phyloP scores from a whole-genome alignment of 208 protist genomes.

The Wallacemonas sp. region DNA sequence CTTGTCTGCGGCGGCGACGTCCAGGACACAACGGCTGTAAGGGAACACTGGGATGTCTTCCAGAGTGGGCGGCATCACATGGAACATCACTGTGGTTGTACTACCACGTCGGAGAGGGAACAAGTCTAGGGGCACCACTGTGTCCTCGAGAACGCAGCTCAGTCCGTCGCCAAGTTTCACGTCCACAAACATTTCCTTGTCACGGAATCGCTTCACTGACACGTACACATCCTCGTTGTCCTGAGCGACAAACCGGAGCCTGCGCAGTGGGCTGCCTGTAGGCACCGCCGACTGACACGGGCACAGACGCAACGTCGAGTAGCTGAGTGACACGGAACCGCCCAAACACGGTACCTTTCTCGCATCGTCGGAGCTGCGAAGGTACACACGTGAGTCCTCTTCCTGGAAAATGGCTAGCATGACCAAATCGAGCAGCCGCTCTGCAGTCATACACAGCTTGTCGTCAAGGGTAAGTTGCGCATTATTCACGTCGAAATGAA shows the following conservation, averaged over 20 bases:
- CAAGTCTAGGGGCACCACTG: conserved; percentile 6
- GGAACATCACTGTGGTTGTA: conserved; percentile 22
- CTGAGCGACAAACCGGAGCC: conserved; percentile 25
- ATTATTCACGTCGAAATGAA: conserved; percentile 28
- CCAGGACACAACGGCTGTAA: conserved; percentile 28
- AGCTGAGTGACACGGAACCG: conserved; percentile 17
- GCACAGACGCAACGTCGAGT: background rate
- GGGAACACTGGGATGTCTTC: conserved; percentile 47
- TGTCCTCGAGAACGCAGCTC: conserved; percentile 27
- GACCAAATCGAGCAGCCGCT: conserved; percentile 41
- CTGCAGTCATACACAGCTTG: conserved; percentile 25
- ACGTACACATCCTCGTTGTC: conserved; percentile 29
- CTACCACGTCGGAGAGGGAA: conserved; percentile 25
- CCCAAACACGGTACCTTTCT: conserved; percentile 35
- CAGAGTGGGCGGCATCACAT: conserved; percentile 23
- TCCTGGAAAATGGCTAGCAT: conserved; percentile 35
- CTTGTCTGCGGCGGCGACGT: conserved; percentile 9
- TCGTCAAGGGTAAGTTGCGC: conserved; percentile 32
- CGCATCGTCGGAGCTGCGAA: conserved; percentile 27
- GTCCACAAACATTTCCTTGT: conserved; percentile 53
- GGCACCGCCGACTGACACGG: background rate
- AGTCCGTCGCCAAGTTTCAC: conserved; percentile 31
- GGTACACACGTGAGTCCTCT: conserved; percentile 55
- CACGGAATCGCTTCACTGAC: conserved; percentile 35
- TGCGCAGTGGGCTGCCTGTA: conserved; percentile 16